Percentiles rank a stretch among this genome's conserved stretches.
Evolutionary conservation across 371 early-diverging fungal species (phyloP).

Genomic region (Lichtheimia ramosa): DNA sequence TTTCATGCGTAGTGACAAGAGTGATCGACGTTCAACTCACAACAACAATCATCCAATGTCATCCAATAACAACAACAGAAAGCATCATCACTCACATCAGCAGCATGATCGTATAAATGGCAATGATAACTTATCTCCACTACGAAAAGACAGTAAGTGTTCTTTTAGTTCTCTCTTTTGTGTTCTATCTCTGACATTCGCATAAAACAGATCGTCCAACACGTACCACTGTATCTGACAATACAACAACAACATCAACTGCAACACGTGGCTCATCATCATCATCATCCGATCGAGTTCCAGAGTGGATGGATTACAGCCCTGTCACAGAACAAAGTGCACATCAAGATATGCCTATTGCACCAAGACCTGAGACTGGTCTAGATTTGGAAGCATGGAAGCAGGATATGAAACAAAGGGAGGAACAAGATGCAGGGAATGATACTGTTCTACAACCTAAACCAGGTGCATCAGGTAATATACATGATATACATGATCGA

Average conservation of each 20-base stretch:
- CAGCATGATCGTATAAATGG: conserved; percentile 6
- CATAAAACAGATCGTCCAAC: background rate
- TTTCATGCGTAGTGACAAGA: background rate
- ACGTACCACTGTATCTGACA: background rate
- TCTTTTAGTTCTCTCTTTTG: background rate
- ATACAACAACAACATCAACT: background rate
- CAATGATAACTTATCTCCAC: conserved; percentile 1
- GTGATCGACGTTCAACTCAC: conserved; percentile 7
- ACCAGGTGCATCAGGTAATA: too few species aligned
- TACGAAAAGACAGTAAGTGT: conserved; percentile 19
- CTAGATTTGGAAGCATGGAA: conserved; percentile 70
- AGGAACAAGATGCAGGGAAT: conserved; percentile 19
- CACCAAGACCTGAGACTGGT: conserved; percentile 33
- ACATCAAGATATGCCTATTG: conserved; percentile 7
- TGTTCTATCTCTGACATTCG: too few species aligned
- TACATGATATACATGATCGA: too few species aligned
- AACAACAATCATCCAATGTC: background rate
- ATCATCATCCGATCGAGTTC: conserved; percentile 37
- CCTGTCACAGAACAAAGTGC: conserved; percentile 41
- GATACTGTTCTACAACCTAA: background rate
- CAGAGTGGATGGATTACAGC: conserved; percentile 71
- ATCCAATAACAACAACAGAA: background rate
- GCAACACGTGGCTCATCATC: background rate
- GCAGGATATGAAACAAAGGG: conserved; percentile 61
- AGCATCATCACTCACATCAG: background rate